Conservation (phyloP, 2,329 filamentous ascomycete species). For the Trichoderma cornu-damae region DNA sequence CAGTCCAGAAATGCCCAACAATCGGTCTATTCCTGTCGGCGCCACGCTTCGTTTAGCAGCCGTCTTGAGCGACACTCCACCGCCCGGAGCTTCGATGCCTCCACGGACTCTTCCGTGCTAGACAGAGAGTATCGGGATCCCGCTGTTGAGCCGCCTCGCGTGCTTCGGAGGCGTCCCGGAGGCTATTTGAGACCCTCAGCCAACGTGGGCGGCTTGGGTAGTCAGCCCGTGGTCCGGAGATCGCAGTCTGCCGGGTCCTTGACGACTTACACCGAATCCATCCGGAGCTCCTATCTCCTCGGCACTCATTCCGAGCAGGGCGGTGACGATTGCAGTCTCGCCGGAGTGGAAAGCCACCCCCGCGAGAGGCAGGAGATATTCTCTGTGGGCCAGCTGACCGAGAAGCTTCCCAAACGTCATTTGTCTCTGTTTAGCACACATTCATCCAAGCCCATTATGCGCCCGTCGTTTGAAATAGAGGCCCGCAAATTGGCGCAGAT, state of each 20-base stretch:
- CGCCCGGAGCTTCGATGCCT: constrained; percentile 58
- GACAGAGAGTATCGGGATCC: constrained; percentile 37
- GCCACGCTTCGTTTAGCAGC: constrained; percentile 58
- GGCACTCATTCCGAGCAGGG: constrained; percentile 32
- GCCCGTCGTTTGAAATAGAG: constrained; percentile 79
- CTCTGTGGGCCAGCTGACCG: constrained; percentile 55
- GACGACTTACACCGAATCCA: constrained; percentile 55
- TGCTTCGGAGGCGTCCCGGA: constrained; percentile 67
- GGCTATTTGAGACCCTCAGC: constrained; percentile 66
- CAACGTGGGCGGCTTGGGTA: constrained; percentile 47
- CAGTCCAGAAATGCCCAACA: constrained; percentile 46
- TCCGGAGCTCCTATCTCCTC: constrained; percentile 52
- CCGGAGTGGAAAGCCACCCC: not conserved
- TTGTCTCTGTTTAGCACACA: constrained; percentile 57
- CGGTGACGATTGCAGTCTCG: not conserved
- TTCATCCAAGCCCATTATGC: constrained; percentile 58
- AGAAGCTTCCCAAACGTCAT: constrained; percentile 42
- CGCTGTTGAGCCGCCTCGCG: constrained; percentile 51
- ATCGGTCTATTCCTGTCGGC: constrained; percentile 48
- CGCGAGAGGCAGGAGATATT: constrained; percentile 33
- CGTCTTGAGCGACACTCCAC: constrained; percentile 46
- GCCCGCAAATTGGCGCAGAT: constrained; percentile 83
- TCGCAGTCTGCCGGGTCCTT: constrained; percentile 57
- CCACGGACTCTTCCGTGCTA: constrained; percentile 50
- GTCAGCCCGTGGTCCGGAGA: constrained; percentile 40